Base-by-base conservation (phyloP, 371 early-diverging fungal species). In the Mucor indicus region DNA sequence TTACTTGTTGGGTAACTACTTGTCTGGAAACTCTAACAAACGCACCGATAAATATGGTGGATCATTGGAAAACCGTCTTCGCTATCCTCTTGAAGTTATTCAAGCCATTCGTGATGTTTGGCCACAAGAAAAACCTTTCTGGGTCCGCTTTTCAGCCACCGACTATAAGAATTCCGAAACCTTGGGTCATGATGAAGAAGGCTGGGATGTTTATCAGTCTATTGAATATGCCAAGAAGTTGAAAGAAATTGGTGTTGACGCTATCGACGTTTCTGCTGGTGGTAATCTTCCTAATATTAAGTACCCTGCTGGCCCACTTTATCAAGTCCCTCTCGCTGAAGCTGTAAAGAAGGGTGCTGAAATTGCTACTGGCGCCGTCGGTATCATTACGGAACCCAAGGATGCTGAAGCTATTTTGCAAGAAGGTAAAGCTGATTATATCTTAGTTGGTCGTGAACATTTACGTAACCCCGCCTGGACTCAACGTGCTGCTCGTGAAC, bases 21-120 rank as follows among this genome's bases (percentile, higher is more conserved):
- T 91, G 15, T 87, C 88, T 16, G 89, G 92, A 2, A 50, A 86
- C 12, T 75, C 84, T 32, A 96, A 94, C 69, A 52, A 79, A 19
- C 81, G 95, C 25, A 87, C 89, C 0, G 95, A 94, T 57, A 55
- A 80, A 33, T 94, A 91, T 57, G 88, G 85, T 41, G 89, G 90
- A 1, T 71, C 79, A 2, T 77, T 85, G 30, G 86, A 90, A 47
- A 91, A 91, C 65, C 81, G 91, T 22, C 65, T 69, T 11, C 77
- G 90, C 1, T 75, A 91, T 54, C 40, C 76, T 21, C 23, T 86
- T 1, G 89, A 91, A 52, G 70, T 81, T 2, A 62, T 80, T 17
- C 42, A 59, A 19, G 74, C 67, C 0, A 83, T 90, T 11, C 83
- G 88, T 25, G 47, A 60, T 12, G 80, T 81, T n/a, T 91, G 88